Percentiles rank a stretch among this genome's conserved stretches.
Conservation (phyloP, 2,329 filamentous ascomycete genomes). For the Triangularia setosa region DNA sequence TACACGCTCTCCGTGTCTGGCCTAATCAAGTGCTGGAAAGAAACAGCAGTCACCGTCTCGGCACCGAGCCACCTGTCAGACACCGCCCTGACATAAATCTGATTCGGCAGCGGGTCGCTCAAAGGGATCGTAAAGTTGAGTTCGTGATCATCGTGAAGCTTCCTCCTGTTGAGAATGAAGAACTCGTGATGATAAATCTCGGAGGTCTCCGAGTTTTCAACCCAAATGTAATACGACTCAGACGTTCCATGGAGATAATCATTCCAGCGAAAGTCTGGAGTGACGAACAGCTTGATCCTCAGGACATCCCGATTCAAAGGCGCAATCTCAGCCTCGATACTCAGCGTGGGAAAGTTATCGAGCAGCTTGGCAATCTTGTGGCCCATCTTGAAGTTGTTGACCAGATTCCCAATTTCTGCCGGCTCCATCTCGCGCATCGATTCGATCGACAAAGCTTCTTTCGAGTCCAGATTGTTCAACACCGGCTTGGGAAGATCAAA, state of each 20-base stretch:
- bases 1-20: conserved; percentile 98
- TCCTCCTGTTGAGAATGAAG: conserved; percentile 86
- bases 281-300: conserved; percentile 80
- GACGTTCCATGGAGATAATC: conserved; percentile 90
- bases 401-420: conserved; percentile 82
- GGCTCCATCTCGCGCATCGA: conserved; percentile 87
- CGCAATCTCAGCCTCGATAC: conserved; percentile 89
- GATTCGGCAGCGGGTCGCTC: conserved; percentile 85
- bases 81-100: conserved; percentile 92
- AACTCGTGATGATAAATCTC: conserved; percentile 98
- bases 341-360: conserved; percentile 87
- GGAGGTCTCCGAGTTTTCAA: conserved; percentile 95
- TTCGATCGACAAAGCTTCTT: conserved; percentile 72
- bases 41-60: conserved; percentile 91
- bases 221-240: conserved; percentile 98
- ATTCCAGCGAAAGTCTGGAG: conserved; percentile 91
- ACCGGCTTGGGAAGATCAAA: conserved; percentile 86
- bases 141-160: conserved; percentile 94
- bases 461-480: conserved; percentile 80
- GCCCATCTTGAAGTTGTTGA: conserved; percentile 88
- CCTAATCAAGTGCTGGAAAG: conserved; percentile 95
- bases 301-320: conserved; percentile 92
- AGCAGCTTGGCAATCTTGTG: conserved; percentile 75
- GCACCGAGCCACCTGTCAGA: conserved; percentile 96
- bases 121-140: conserved; percentile 96